Base-by-base conservation (phyloP, 257 asterid genomes). In the Solanum stenotomum region DNA sequence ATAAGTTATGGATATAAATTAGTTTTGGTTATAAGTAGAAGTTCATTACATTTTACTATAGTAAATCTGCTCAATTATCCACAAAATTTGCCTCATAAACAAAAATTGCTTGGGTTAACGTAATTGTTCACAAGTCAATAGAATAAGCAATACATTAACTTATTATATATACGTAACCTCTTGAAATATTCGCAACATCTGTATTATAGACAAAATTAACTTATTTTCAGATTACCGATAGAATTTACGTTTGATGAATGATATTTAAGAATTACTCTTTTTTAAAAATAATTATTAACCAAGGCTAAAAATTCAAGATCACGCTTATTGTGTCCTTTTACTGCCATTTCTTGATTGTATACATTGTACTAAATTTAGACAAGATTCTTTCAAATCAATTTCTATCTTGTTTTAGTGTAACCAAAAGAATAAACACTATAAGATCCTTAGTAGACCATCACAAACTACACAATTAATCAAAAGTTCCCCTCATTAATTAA, bases 371-470 rank as follows among this genome's bases (percentile, higher is more conserved):
- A 40, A 7, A n/a, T 40, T n/a, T 42, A 34, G 63, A 78, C 37
- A 42, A 78, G n/a, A 42, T 78, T 78, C 84, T 78, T 25, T 78
- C 84, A 78, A 78, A 78, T 78, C 84, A 78, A 78, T 40, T 14
- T 8, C 23, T n/a, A 40, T 33, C 33, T 76, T 76, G 11, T 12
- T 37, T 33, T 13, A 23, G 84, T 78, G 63, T 78, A 78, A 78
- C 63, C 37, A 13, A 78, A 78, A 78, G n/a, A 78, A 13, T 14
- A 42, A 35, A 78, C 84, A 42, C 61, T n/a, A 72, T 9, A 70
- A 71, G 78, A 31, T 31, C 29, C 29, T 35, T 34, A 74, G 27
- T 20, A 22, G 31, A 75, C 52, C 83, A 75, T 10, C 83, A 37
- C 56, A 76, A 35, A 37, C 33, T 22, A 22, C 10, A 22, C 11